Evolutionary conservation across 2,329 filamentous ascomycete genomes (phyloP).

Genomic region (Passalora sequoiae): DNA sequence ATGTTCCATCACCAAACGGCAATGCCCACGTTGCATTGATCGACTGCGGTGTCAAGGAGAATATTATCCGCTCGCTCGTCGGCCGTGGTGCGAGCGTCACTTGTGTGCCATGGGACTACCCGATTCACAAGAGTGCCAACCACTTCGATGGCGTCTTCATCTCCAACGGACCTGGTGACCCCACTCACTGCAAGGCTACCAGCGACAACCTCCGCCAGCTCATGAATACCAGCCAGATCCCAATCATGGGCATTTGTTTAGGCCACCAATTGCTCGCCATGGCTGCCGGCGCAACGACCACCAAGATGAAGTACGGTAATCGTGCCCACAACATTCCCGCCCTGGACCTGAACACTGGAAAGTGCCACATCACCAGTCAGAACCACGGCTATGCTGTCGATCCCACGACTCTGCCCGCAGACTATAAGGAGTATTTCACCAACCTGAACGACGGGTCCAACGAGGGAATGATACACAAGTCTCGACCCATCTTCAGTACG

Average conservation of each 20-base stretch:
- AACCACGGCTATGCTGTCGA: conserved; percentile 98
- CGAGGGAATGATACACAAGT: conserved; percentile 95
- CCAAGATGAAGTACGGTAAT: conserved; percentile 99
- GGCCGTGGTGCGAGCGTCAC: conserved; percentile 87
- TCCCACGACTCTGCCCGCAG: conserved; percentile 68
- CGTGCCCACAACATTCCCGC: conserved; percentile 97
- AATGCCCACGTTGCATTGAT: conserved; percentile 88
- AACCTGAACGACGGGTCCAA: conserved; percentile 98
- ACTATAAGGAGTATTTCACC: conserved; percentile 98
- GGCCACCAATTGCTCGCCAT: conserved; percentile 94
- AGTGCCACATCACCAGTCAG: conserved; percentile 97
- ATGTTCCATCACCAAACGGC: conserved; percentile 78
- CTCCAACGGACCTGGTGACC: conserved; percentile 96
- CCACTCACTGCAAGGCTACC: conserved; percentile 91
- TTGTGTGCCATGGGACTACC: conserved; percentile 93
- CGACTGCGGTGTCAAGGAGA: conserved; percentile 99
- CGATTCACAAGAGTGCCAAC: conserved; percentile 94
- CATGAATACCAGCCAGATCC: conserved; percentile 85
- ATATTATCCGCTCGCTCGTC: conserved; percentile 93
- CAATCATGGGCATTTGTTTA: conserved; percentile 96
- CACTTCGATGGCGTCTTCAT: conserved; percentile 99
- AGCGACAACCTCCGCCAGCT: conserved; percentile 86
- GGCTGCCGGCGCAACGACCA: conserved; percentile 78
- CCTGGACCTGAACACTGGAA: conserved; percentile 86
- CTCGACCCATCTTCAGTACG: conserved; percentile 93